Percentiles rank a stretch among this genome's conserved stretches.
phyloP scores from a whole-genome alignment of 2,329 filamentous ascomycete species.

The Colletotrichum shisoi region DNA sequence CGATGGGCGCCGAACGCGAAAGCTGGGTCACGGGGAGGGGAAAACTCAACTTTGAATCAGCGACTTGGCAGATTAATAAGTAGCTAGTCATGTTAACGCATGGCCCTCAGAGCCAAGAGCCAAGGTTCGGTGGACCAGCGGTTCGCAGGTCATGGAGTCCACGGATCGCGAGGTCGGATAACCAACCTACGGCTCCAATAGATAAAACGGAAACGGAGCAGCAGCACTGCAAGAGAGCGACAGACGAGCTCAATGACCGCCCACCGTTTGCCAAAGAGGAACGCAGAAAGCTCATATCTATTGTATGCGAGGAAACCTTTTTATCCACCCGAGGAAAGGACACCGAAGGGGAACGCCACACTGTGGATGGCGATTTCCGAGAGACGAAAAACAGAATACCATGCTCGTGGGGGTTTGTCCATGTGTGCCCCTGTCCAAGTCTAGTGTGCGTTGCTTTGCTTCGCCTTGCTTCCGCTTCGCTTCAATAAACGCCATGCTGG shows the following conservation, averaged over 20 bases:
- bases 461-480: constrained; percentile 4
- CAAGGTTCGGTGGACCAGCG: neutral
- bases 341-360: neutral
- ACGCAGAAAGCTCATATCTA: constrained; percentile 24
- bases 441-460: neutral
- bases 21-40: neutral
- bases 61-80: neutral
- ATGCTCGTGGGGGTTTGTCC: neutral
- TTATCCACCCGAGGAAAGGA: neutral
- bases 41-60: neutral
- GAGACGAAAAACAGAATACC: neutral
- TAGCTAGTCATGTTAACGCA: neutral
- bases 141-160: neutral
- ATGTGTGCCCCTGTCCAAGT: neutral
- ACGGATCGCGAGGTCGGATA: constrained; percentile 1
- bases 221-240: neutral
- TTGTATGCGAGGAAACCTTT: constrained; percentile 2
- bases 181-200: neutral
- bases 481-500: constrained; percentile 22
- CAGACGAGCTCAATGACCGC: neutral
- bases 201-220: neutral
- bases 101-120: constrained; percentile 2
- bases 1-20: neutral
- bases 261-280: neutral
- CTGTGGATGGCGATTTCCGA: neutral